These are phyloP conservation scores for Euphorbia lathyris DNA, from an alignment of 345 rosid genomes.

Conservation along the genomic window DNA sequence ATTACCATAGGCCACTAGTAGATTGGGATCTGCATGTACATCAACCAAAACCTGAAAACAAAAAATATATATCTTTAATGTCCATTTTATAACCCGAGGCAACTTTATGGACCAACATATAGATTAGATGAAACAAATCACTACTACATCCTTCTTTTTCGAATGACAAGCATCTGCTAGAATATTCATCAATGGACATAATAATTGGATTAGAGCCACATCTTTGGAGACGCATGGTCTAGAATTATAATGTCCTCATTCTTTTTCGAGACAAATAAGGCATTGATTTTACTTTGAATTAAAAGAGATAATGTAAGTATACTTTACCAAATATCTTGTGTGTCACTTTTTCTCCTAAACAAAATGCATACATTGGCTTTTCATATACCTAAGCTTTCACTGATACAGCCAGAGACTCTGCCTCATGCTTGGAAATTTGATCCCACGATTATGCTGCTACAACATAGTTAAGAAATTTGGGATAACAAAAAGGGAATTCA, in stretches of 20 bases:
- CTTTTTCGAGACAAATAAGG: not conserved
- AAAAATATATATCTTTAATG: too few relatives aligned
- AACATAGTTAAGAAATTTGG: conserved; percentile 3
- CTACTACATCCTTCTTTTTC: not conserved
- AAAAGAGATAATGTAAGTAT: not conserved
- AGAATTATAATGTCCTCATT: not conserved
- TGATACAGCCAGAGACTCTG: conserved; percentile 82
- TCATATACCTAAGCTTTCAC: conserved; percentile 79
- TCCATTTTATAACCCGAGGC: too few relatives aligned
- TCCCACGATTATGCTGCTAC: conserved; percentile 74
- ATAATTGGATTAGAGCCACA: not conserved
- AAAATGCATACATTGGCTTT: conserved; percentile 72
- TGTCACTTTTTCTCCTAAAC: conserved; percentile 85
- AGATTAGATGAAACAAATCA: not conserved
- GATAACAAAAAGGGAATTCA: not conserved
- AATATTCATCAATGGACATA: not conserved
- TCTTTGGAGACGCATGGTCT: not conserved
- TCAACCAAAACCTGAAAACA: conserved; percentile 73
- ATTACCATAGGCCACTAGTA: conserved; percentile 86
- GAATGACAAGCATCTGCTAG: too few relatives aligned
- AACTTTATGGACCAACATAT: not conserved
- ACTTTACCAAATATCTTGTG: conserved; percentile 76
- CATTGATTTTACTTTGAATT: not conserved
- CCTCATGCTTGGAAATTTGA: conserved; percentile 71
- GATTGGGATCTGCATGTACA: conserved; percentile 62